Base-by-base conservation (phyloP, 345 rosid genomes). In the Geranium rotundifolium region DNA sequence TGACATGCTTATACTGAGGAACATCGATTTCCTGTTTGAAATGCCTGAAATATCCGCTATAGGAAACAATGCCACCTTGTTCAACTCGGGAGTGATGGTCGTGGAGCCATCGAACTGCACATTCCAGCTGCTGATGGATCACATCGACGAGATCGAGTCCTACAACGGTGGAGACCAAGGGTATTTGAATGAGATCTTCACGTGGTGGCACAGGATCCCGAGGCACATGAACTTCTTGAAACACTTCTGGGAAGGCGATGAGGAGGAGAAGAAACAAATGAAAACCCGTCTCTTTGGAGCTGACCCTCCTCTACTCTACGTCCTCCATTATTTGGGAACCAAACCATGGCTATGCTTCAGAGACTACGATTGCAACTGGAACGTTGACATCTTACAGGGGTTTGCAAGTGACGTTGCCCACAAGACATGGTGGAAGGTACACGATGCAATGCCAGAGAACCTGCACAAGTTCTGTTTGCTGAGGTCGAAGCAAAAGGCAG, bases 121-220 rank as follows among this genome's bases (percentile, higher is more conserved):
- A 17, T 91, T 91, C 80, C 79, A 79, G 78, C 66, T 91, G 60
- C 70, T 91, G 55, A 91, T 88, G 96, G 88, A 86, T 61, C 88
- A 88, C 69, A 86, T 91, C 64, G 69, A 86, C 29, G 95, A 88
- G 62, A 82, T 91, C 23, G 89, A 75, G 64, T 91, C 97, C 12
- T 91, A 91, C 79, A 91, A 91, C 3, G 97, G 97, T 1, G 95
- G 96, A 50, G 96, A 91, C 61, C 97, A 91, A 75, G 97, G 97
- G 9, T 91, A 86, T 74, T 73, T 91, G 4, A 91, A 91, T 31
- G 90, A 88, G 73, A 81, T 91, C 63, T 91, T 88, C 80, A 91
- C 95, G n/a, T 91, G 95, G 96, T 91, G 97, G 97, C 97, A 91
- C 79, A 83, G 95, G 64, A 88, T 91, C 55, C 97, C 96, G 0